A percentile compares a stretch with the other conserved stretches of the same genome.
Evolutionary conservation across 1,139 yeast genomes (phyloP).

Genomic region (Ashbya aceris): DNA sequence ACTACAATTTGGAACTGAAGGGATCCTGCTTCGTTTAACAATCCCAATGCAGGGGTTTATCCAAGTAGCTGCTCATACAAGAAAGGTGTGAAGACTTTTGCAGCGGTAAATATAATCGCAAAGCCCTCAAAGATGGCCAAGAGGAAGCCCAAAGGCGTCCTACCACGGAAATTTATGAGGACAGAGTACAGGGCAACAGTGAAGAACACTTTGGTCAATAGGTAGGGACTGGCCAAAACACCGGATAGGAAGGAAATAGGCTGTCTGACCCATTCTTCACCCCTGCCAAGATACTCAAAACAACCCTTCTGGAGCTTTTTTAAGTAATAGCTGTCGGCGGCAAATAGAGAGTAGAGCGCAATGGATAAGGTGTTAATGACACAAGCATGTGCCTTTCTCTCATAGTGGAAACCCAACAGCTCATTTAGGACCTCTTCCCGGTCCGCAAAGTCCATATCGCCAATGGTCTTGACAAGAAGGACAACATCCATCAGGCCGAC

Average conservation of each 20-base stretch:
- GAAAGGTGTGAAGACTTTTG: conserved; percentile 70
- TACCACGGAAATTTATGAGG: conserved; percentile 53
- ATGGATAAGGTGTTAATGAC: conserved; percentile 86
- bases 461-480: conserved; percentile 41
- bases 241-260: conserved; percentile 87
- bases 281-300: conserved; percentile 72
- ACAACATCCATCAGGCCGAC: conserved; percentile 87
- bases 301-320: conserved; percentile 77
- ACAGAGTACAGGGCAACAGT: conserved; percentile 83
- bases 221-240: conserved; percentile 61
- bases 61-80: conserved; percentile 37
- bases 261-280: conserved; percentile 69
- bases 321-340: conserved; percentile 66
- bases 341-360: conserved; percentile 82
- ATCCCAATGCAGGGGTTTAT: conserved; percentile 9
- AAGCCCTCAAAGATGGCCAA: conserved; percentile 63
- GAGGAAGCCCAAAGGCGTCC: conserved; percentile 65
- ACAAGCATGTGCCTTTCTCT: conserved; percentile 68
- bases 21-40: neutral
- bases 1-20: no score
- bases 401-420: conserved; percentile 59
- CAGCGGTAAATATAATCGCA: conserved; percentile 64
- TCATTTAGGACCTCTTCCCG: conserved; percentile 45
- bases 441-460: conserved; percentile 52
- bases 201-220: conserved; percentile 76